phyloP scores from a whole-genome alignment of 2,329 filamentous ascomycete genomes.

The Apiospora phragmitis region DNA sequence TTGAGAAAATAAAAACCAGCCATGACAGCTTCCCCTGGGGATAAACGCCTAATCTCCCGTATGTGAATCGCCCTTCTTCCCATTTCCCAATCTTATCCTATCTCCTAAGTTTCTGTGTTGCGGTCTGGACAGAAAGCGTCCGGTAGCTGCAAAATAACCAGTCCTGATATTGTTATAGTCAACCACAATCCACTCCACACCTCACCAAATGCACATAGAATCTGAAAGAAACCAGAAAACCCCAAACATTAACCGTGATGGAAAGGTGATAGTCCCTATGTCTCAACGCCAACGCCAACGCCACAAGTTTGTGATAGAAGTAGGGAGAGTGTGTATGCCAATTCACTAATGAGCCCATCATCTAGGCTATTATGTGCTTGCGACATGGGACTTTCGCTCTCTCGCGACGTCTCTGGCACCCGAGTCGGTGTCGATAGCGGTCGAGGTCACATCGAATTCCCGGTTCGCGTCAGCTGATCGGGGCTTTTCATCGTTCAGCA shows the following conservation, averaged over 20 bases:
- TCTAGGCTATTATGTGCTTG: not conserved
- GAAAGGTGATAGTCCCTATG: not conserved
- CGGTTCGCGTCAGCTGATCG: constrained; percentile 6
- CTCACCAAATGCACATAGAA: not conserved
- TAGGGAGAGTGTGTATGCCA: not conserved
- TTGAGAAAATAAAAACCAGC: not conserved
- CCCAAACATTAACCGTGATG: not conserved
- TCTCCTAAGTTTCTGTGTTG: not conserved
- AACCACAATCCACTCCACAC: not conserved
- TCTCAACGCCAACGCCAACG: not conserved
- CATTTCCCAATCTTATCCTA: not conserved
- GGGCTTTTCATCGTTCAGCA: constrained; percentile 50
- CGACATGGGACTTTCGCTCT: constrained; percentile 40
- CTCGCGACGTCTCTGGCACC: constrained; percentile 46
- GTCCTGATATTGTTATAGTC: not conserved
- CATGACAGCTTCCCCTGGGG: not conserved
- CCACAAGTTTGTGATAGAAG: no score
- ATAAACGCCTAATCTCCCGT: not conserved
- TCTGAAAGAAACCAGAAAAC: not conserved
- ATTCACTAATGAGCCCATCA: not conserved
- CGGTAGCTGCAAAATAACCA: not conserved
- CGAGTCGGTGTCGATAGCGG: constrained; percentile 36
- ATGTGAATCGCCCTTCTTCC: not conserved
- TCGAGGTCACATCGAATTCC: not conserved
- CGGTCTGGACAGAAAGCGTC: not conserved